phyloP scores from a whole-genome alignment of 2,329 filamentous ascomycete genomes.

The Dactylellina haptotyla region DNA sequence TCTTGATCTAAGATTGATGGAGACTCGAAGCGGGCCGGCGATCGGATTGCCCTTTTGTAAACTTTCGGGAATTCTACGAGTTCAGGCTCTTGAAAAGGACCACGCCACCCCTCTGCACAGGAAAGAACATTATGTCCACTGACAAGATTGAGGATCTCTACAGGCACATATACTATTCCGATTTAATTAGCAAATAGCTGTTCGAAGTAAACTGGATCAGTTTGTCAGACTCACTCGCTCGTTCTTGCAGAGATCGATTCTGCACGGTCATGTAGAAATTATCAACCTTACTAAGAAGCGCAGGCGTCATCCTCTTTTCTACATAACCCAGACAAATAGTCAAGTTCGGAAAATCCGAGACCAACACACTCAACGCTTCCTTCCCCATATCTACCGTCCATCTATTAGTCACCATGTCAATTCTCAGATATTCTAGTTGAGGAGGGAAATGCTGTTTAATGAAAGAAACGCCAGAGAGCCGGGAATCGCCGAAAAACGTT shows the following conservation, averaged over 20 bases:
- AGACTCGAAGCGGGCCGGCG: too few relatives aligned
- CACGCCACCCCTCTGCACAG: conserved; percentile 1
- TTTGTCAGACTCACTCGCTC: neutral
- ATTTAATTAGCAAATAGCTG: neutral
- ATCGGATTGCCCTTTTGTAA: too few relatives aligned
- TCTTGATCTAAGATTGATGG: too few relatives aligned
- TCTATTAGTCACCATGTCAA: conserved; percentile 12
- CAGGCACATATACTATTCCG: neutral
- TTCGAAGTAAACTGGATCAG: neutral
- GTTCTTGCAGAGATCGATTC: neutral
- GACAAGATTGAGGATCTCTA: neutral
- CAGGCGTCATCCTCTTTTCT: neutral
- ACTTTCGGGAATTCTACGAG: too few relatives aligned
- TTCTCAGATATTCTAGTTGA: conserved; percentile 10
- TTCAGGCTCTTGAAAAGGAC: conserved; percentile 32
- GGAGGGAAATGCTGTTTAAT: conserved; percentile 5
- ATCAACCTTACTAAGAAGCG: neutral
- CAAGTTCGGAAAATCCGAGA: conserved; percentile 9
- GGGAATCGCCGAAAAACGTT: too few relatives aligned
- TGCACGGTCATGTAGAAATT: neutral
- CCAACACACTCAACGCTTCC: neutral
- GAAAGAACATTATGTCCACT: neutral
- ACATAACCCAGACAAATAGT: conserved; percentile 1
- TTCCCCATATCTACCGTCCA: neutral
- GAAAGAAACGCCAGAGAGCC: neutral